Conservation (phyloP, 2,329 filamentous ascomycete species). For the Xylariomycetidae sp. region DNA sequence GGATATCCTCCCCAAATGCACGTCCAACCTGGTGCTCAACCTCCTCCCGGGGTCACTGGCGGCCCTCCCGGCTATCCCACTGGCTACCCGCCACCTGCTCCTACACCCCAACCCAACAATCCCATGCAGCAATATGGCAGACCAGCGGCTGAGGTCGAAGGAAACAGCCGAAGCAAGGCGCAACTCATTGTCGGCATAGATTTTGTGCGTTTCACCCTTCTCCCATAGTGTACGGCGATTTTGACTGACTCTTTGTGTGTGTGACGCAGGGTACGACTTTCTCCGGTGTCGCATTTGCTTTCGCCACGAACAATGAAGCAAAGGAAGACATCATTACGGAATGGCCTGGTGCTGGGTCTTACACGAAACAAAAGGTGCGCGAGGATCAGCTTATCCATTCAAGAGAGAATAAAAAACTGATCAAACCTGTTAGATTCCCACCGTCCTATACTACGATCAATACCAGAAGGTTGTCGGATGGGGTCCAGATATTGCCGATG, state of each 20-base stretch:
- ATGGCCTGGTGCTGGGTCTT: constrained; percentile 95
- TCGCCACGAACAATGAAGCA: constrained; percentile 94
- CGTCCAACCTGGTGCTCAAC: constrained; percentile 32
- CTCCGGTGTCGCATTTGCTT: constrained; percentile 94
- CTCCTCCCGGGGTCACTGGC: constrained; percentile 37
- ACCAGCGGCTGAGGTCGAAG: constrained; percentile 72
- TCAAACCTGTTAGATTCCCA: constrained; percentile 71
- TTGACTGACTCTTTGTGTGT: constrained; percentile 17
- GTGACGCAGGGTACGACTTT: constrained; percentile 85
- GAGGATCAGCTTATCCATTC: constrained; percentile 1
- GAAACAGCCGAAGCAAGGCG: constrained; percentile 83
- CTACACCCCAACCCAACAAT: constrained; percentile 31
- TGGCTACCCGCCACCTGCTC: constrained; percentile 44
- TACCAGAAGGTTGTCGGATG: constrained; percentile 99
- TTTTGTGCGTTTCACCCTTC: constrained; percentile 63
- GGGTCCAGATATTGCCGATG: constrained; percentile 97
- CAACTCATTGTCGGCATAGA: constrained; percentile 98
- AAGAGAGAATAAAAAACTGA: not conserved
- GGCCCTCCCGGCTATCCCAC: constrained; percentile 43
- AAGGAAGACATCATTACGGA: constrained; percentile 99
- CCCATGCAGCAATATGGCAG: constrained; percentile 38
- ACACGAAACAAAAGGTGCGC: constrained; percentile 94
- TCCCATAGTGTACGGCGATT: not conserved
- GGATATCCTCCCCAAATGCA: constrained; percentile 57
- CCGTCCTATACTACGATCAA: constrained; percentile 98